Base-by-base conservation (phyloP, 2,329 filamentous ascomycete genomes). In the Orbilia blumenaviensis region DNA sequence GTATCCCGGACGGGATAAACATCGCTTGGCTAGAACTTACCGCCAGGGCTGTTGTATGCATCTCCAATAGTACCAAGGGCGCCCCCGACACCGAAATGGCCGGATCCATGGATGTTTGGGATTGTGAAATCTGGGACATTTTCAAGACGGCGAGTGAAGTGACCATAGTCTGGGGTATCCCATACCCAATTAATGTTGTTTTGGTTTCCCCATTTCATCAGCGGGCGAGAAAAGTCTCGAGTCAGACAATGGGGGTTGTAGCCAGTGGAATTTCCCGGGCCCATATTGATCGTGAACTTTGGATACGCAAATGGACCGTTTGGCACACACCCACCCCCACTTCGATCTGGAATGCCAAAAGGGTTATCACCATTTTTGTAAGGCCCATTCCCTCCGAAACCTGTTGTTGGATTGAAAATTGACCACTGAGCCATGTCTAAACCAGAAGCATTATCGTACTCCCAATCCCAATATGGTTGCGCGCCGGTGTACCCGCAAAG, bases 381-480 rank as follows among this genome's bases (percentile, higher is more conserved):
- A 23, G 27, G 66, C 66, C 76, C 66, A 16, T 79, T 79, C 4
- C 78, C 77, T 6, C 82, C 82, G 62, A 83, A 83, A 0, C 82
- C 82, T 7, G 81, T 80, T 2, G 78, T 67, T 1, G 80, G 63
- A 25, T 82, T 80, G 36, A 83, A 83, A 27, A 83, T 66, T 1
- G 79, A 79, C 0, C 82, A 82, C 4, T 79, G 9, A 1, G 48
- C 58, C 64, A 78, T 77, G 12, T 46, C 50, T 16, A 46, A 74
- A n/a, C 63, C 44, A 21, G 34, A 61, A 29, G 54, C 52, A 32
- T 81, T 78, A 41, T 84, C 82, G 1, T 78, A 54, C 5, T 80
- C 79, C 78, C 82, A 82, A 72, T 84, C 81, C 83, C 83, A 84
- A 78, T 83, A 71, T 36, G 82, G 82, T 63, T 83, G 82, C 8